phyloP scores from a whole-genome alignment of 148 eudicot species.

The Chenopodium album region DNA sequence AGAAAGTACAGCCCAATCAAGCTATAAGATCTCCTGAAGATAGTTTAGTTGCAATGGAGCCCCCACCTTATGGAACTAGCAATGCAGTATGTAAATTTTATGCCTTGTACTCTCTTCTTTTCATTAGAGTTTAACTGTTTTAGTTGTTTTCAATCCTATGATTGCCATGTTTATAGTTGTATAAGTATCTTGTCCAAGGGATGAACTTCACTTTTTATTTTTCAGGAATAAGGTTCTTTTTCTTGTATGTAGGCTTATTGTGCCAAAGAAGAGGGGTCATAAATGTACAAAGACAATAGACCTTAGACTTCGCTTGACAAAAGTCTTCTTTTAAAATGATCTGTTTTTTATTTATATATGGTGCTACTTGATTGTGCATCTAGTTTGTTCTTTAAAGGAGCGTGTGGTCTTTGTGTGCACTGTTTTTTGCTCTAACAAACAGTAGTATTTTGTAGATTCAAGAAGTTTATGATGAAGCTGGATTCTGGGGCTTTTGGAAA shows the following conservation, averaged over 20 bases:
- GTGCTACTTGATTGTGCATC: constrained; percentile 6
- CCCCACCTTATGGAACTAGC: constrained; percentile 80
- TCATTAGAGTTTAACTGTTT: background rate
- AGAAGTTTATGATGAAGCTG: constrained; percentile 90
- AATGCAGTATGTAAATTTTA: constrained; percentile 56
- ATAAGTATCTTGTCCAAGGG: background rate
- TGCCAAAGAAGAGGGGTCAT: background rate
- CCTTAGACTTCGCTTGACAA: background rate
- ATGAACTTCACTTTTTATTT: too few relatives aligned
- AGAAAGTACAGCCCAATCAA: constrained; percentile 45
- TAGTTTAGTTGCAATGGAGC: constrained; percentile 52
- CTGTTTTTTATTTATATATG: background rate
- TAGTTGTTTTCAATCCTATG: background rate
- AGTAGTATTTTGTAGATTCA: constrained; percentile 53
- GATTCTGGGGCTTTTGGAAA: constrained; percentile 91
- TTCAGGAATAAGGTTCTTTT: too few relatives aligned
- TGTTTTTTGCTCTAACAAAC: constrained; percentile 10
- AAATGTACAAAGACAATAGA: background rate
- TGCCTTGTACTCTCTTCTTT: background rate
- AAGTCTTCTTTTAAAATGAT: background rate
- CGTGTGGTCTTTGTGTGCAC: background rate
- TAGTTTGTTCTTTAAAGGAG: background rate
- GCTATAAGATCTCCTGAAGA: constrained; percentile 34
- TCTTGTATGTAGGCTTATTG: background rate
- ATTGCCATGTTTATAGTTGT: background rate